Evolutionary conservation across 2,329 filamentous ascomycete species (phyloP).

Genomic region (Pseudogymnoascus sp.): DNA sequence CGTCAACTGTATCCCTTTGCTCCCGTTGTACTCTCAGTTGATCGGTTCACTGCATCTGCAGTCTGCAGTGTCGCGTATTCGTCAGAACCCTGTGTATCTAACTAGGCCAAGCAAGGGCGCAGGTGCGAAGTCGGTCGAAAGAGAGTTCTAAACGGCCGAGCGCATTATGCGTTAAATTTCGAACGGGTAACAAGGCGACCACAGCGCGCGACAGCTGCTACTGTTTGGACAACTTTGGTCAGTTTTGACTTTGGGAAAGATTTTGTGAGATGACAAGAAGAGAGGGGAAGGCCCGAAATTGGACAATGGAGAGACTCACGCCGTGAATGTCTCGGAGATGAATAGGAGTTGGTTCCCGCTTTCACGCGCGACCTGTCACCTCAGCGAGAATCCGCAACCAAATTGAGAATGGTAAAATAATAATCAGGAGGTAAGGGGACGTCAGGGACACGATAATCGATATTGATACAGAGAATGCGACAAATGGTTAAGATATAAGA

Average conservation of each 20-base stretch:
- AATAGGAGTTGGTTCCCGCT: background rate
- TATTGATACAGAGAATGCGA: background rate
- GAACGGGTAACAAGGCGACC: background rate
- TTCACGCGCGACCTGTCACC: background rate
- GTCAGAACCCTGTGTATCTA: background rate
- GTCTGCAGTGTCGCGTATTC: conserved; percentile 4
- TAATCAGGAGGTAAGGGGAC: conserved; percentile 1
- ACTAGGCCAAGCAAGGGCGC: background rate
- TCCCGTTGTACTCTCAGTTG: background rate
- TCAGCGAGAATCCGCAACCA: background rate
- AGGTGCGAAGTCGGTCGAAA: conserved; percentile 6
- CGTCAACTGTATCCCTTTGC: background rate
- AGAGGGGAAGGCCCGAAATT: background rate
- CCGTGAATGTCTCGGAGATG: conserved; percentile 7
- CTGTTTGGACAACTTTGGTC: background rate
- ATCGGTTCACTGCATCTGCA: conserved; percentile 5
- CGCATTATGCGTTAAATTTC: conserved; percentile 8
- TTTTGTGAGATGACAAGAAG: background rate
- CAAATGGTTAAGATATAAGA: background rate
- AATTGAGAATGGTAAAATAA: conserved; percentile 4
- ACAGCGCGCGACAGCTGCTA: background rate
- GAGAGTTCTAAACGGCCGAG: conserved; percentile 7
- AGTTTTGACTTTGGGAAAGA: background rate
- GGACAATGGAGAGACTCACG: background rate
- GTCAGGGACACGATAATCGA: background rate